phyloP scores from a whole-genome alignment of 371 early-diverging fungal species.

The Mortierella sp. region DNA sequence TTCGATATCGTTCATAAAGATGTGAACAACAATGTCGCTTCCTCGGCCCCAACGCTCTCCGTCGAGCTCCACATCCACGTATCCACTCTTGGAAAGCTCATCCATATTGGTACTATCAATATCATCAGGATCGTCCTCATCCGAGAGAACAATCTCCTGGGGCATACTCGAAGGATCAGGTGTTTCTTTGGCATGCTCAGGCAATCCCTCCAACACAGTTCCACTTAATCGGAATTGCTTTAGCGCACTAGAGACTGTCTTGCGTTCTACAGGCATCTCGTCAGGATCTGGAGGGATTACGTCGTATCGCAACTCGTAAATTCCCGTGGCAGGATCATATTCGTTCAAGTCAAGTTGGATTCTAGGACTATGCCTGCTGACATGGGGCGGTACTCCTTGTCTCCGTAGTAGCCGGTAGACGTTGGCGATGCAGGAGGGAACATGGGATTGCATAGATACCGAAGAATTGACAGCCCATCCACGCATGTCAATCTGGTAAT shows the following conservation, averaged over 20 bases:
- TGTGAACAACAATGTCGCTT: slow-evolving; percentile 48
- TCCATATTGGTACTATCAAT: slow-evolving; percentile 11
- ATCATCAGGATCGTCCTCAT: slow-evolving; percentile 46
- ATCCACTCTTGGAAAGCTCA: slow-evolving; percentile 17
- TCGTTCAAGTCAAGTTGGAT: slow-evolving; percentile 53
- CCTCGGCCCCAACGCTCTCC: slow-evolving; percentile 53
- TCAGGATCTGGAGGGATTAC: slow-evolving; percentile 47
- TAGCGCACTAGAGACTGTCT: slow-evolving; percentile 38
- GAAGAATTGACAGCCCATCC: slow-evolving; percentile 55
- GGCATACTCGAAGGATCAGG: slow-evolving; percentile 26
- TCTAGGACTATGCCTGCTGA: slow-evolving; percentile 44
- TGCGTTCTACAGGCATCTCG: slow-evolving; percentile 19
- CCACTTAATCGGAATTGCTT: slow-evolving; percentile 35
- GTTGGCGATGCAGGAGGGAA: slow-evolving; percentile 52
- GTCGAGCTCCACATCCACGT: slow-evolving; percentile 53
- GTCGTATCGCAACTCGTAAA: slow-evolving; percentile 52
- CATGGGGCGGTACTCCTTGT: slow-evolving; percentile 52
- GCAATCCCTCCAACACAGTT: slow-evolving; percentile 16
- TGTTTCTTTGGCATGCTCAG: slow-evolving; percentile 12
- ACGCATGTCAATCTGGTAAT: slow-evolving; percentile 53
- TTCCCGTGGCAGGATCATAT: slow-evolving; percentile 48
- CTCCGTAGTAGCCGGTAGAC: slow-evolving; percentile 42
- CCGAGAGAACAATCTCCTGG: slow-evolving; percentile 41
- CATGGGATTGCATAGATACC: slow-evolving; percentile 52
- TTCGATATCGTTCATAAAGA: slow-evolving; percentile 54